Conservation (phyloP, 306 rosid genomes). For the Prunus armeniaca region DNA sequence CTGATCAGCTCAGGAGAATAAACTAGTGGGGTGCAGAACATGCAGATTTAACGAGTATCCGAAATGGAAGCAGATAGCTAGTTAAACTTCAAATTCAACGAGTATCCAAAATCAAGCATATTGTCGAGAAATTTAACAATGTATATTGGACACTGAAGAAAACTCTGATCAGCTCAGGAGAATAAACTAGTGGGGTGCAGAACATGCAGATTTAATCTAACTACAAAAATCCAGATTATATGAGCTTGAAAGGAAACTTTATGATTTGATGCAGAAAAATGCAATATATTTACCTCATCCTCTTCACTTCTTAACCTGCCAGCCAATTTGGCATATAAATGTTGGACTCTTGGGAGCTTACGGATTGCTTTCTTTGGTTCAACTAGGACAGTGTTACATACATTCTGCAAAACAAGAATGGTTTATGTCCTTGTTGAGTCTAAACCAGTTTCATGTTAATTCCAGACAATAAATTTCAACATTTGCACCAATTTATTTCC, state of each 20-base stretch:
- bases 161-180: no score
- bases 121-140: background rate
- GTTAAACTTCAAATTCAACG: background rate
- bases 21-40: constrained; percentile 3
- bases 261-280: constrained; percentile 3
- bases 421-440: background rate
- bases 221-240: background rate
- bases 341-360: constrained; percentile 87
- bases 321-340: constrained; percentile 67
- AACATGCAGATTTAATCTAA: background rate
- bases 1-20: background rate
- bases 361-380: constrained; percentile 69
- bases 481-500: background rate
- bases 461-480: background rate
- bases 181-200: constrained; percentile 2
- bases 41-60: no score
- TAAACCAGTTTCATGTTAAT: background rate
- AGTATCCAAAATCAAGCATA: background rate
- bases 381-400: constrained; percentile 58
- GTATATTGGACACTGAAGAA: no score
- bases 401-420: constrained; percentile 45
- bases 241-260: constrained; percentile 7
- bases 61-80: constrained; percentile 16
- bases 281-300: constrained; percentile 67
- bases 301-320: constrained; percentile 72